Conservation (phyloP, 176 grass and related monocot genomes). For the Zoysia japonica region DNA sequence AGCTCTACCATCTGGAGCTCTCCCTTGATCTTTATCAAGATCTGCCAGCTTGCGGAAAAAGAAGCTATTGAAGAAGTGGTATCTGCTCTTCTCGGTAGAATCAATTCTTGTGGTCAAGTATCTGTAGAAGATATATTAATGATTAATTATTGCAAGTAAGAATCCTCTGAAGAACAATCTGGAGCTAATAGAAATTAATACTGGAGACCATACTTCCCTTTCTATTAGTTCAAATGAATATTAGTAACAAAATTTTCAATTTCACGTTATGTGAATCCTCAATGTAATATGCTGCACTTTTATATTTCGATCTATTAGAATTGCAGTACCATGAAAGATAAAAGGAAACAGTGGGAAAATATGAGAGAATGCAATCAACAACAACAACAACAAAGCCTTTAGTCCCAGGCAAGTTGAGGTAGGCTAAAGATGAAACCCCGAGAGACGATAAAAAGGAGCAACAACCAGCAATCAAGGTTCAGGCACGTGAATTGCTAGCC, state of each 20-base stretch:
- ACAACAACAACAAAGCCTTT: too few species aligned
- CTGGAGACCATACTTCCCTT: not conserved
- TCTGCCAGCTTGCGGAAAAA: constrained; percentile 99
- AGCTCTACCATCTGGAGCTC: constrained; percentile 76
- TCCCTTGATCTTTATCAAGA: constrained; percentile 91
- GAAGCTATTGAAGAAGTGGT: constrained; percentile 98
- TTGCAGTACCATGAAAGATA: not conserved
- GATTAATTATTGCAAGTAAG: constrained; percentile 16
- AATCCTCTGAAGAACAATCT: constrained; percentile 28
- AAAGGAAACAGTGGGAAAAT: not conserved
- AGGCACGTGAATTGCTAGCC: too few species aligned
- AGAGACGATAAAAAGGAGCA: too few species aligned
- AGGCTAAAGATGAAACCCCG: too few species aligned
- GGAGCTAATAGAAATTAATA: constrained; percentile 9
- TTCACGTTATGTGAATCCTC: constrained; percentile 12
- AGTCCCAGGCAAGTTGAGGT: too few species aligned
- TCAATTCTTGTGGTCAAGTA: constrained; percentile 78
- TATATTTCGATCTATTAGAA: constrained; percentile 2
- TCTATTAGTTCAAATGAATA: constrained; percentile 8
- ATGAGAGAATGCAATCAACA: not conserved
- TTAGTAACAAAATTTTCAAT: constrained; percentile 3
- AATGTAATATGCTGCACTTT: not conserved
- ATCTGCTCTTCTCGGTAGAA: constrained; percentile 50
- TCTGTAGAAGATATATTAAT: constrained; percentile 52
- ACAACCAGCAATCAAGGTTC: too few species aligned